Evolutionary conservation across 2,329 filamentous ascomycete genomes (phyloP).

Genomic region (Magnaporthales sp.): DNA sequence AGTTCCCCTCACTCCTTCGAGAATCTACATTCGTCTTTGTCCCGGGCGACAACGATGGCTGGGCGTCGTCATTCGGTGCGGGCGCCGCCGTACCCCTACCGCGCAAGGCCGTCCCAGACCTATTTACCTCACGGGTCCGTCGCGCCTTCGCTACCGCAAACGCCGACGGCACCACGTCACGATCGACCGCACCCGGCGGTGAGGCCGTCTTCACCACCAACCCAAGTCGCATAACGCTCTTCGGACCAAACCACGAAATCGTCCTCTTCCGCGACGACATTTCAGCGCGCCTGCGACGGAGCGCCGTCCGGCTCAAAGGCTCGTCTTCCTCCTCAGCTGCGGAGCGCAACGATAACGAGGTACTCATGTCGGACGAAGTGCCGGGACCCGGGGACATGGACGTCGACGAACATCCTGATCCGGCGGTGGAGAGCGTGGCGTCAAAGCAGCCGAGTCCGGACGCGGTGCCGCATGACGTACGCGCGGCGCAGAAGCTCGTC

Average conservation of each 20-base stretch:
- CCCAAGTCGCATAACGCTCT: conserved; percentile 71
- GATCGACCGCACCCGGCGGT: conserved; percentile 43
- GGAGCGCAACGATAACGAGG: conserved; percentile 8
- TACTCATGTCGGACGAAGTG: conserved; percentile 21
- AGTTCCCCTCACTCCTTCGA: conserved; percentile 74
- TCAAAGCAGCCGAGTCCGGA: background rate
- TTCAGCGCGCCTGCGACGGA: conserved; percentile 67
- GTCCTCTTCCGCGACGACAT: conserved; percentile 84
- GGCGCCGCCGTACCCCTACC: conserved; percentile 66
- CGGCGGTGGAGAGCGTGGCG: background rate
- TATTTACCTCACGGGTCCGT: conserved; percentile 83
- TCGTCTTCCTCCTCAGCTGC: conserved; percentile 14
- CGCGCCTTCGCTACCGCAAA: conserved; percentile 74
- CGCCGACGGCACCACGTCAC: conserved; percentile 43
- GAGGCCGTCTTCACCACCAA: conserved; percentile 86
- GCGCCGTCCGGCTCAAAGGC: conserved; percentile 60
- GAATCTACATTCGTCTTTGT: conserved; percentile 84
- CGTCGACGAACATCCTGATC: conserved; percentile 6
- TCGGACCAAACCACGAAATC: conserved; percentile 82
- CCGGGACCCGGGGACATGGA: conserved; percentile 26
- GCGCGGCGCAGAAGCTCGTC: conserved; percentile 66
- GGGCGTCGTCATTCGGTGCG: conserved; percentile 76
- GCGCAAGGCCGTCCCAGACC: conserved; percentile 64
- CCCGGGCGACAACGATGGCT: conserved; percentile 95
- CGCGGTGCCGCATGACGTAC: conserved; percentile 28